phyloP scores from a whole-genome alignment of 441 rosid species.

The Hura crepitans region DNA sequence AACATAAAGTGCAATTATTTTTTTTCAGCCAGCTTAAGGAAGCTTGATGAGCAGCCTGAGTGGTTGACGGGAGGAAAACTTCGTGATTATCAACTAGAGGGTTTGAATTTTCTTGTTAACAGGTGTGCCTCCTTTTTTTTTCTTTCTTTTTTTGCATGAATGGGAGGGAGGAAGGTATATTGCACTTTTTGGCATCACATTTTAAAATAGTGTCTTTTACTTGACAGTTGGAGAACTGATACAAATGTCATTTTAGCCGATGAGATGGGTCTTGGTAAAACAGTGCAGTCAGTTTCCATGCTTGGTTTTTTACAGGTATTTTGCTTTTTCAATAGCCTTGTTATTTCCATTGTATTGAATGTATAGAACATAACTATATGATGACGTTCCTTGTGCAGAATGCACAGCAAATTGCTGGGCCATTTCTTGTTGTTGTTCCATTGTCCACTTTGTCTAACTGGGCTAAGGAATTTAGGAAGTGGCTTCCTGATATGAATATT shows the following conservation, averaged over 20 bases:
- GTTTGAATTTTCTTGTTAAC: slow-evolving; percentile 96
- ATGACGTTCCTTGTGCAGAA: slow-evolving; percentile 51
- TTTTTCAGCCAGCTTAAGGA: slow-evolving; percentile 72
- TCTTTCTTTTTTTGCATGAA: too few relatives aligned
- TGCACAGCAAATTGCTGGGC: slow-evolving; percentile 95
- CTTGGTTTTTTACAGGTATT: slow-evolving; percentile 97
- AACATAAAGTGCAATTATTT: background rate
- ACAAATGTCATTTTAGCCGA: slow-evolving; percentile 99
- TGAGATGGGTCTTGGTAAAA: slow-evolving; percentile 99
- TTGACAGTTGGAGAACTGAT: slow-evolving; percentile 93
- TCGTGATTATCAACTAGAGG: slow-evolving; percentile 99
- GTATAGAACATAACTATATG: slow-evolving; percentile 4
- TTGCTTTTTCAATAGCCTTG: background rate
- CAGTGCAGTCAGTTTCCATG: slow-evolving; percentile 99
- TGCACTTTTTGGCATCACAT: background rate
- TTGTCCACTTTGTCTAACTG: slow-evolving; percentile 96
- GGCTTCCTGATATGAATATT: slow-evolving; percentile 94
- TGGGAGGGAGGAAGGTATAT: background rate
- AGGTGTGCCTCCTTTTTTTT: slow-evolving; percentile 51
- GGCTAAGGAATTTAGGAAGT: slow-evolving; percentile 98
- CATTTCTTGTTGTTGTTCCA: slow-evolving; percentile 98
- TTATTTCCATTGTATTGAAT: background rate
- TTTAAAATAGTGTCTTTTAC: slow-evolving; percentile 23
- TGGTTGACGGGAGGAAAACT: slow-evolving; percentile 97
- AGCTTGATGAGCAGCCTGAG: slow-evolving; percentile 98